A percentile compares a stretch with the other conserved stretches of the same genome.
These are phyloP conservation scores for Pseudogymnoascus sp. DNA, from an alignment of 2,329 filamentous ascomycete genomes.

Conservation along the genomic window DNA sequence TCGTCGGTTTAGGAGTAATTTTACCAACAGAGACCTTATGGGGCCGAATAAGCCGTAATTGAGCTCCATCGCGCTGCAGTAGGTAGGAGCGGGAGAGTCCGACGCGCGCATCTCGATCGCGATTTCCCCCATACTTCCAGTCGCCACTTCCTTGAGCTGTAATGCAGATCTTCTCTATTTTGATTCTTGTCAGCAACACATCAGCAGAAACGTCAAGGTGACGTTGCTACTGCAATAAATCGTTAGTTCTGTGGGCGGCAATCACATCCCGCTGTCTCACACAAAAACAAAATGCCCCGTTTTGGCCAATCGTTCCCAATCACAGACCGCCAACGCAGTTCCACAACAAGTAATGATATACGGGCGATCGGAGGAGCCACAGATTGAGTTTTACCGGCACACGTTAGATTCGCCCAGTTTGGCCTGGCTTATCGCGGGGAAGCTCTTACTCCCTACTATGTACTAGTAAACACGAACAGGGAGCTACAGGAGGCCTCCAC, in stretches of 20 bases:
- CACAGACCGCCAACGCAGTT: not conserved
- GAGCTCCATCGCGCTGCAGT: not conserved
- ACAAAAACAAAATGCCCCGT: not conserved
- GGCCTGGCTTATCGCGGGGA: not conserved
- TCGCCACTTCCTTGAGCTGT: not conserved
- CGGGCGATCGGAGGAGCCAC: not conserved
- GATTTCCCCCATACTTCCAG: not conserved
- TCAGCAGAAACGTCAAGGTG: not conserved
- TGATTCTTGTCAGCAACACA: not conserved
- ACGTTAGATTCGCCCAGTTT: not conserved
- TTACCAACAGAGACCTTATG: not conserved
- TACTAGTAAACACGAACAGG: not conserved
- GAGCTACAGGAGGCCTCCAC: not conserved
- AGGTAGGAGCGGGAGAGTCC: not conserved
- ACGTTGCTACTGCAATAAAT: not conserved
- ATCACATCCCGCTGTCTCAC: constrained; percentile 4
- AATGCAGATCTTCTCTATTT: not conserved
- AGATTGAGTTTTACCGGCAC: not conserved
- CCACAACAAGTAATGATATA: not conserved
- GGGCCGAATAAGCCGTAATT: not conserved
- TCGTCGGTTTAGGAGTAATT: not conserved
- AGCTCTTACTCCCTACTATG: not conserved
- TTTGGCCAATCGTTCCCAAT: not conserved
- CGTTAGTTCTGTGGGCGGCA: not conserved
- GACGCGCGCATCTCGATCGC: not conserved